These are phyloP conservation scores for Berkeleyomyces rouxiae DNA, from an alignment of 2,329 filamentous ascomycete species.

Conservation along the genomic window DNA sequence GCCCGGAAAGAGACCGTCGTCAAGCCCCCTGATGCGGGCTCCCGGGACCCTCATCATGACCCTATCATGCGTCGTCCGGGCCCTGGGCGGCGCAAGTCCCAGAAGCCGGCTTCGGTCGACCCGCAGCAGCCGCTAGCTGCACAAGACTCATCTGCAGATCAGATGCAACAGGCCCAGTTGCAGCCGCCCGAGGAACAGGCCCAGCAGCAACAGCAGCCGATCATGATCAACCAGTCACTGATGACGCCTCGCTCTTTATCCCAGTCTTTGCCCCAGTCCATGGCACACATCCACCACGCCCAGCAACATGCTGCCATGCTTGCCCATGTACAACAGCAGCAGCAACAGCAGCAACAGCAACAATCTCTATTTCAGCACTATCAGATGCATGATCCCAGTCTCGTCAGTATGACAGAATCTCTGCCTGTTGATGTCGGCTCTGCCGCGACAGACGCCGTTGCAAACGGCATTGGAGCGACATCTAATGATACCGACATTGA, in stretches of 20 bases:
- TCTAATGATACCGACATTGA: not conserved
- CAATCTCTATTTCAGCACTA: not conserved
- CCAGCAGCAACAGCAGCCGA: conserved; percentile 11
- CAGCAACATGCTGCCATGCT: not conserved
- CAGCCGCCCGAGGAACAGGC: not conserved
- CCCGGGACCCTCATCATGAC: conserved; percentile 33
- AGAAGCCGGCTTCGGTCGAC: conserved; percentile 25
- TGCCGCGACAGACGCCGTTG: not conserved
- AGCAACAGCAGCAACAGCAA: not conserved
- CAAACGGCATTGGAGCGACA: not conserved
- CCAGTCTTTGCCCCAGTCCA: not conserved
- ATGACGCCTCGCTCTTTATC: not conserved
- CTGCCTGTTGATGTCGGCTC: not conserved
- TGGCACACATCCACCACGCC: not conserved
- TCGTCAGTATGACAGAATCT: not conserved
- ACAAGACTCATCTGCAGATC: not conserved
- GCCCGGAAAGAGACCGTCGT: conserved; percentile 30
- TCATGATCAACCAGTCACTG: conserved; percentile 6
- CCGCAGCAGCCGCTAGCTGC: conserved; percentile 10
- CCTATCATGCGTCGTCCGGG: conserved; percentile 45
- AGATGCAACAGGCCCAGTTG: not conserved
- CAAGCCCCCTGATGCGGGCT: not conserved
- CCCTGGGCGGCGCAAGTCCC: conserved; percentile 37
- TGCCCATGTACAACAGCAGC: conserved; percentile 1
- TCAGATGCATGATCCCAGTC: conserved; percentile 1